Evolutionary conservation across 2,329 filamentous ascomycete species (phyloP), one percentile per base, ranked within the genome.

Genomic region (Parastagonospora nodorum): DNA sequence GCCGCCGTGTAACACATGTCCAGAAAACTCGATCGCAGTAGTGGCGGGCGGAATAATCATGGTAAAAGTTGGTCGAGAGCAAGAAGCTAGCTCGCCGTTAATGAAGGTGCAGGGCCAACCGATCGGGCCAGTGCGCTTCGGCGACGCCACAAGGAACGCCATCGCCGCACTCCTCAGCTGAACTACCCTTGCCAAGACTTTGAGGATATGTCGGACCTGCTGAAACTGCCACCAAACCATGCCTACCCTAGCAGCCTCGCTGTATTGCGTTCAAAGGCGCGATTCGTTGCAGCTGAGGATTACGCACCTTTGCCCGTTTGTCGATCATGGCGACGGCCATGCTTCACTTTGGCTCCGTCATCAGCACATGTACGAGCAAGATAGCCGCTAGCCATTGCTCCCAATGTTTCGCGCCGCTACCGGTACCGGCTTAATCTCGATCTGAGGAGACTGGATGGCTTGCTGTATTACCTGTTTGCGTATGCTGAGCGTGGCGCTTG

Each of bases 281-380:
- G 50, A 61, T 50, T 57, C 54, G 53, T 60, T 53, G 45, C 62
- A 73, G 70, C 70, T 73, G 70, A 73, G 64, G 58, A 55, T 55
- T 57, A 63, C 62, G 61, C 65, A 58, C 48, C 42, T 44, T 52
- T 55, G 53, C 54, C 59, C 45, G 45, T 42, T 38, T 55, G 57
- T 58, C 60, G 51, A 65, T 68, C 64, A 56, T 55, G 53, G 59
- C 51, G 59, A 58, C 51, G 49, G 48, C 38, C 54, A 55, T 49
- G 58, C 62, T 63, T 58, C 57, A 55, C 55, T 51, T 45, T 45
- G 44, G 46, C 42, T 50, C 58, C 48, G 41, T 54, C 57, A 52
- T 53, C 57, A 55, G 45, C 49, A 50, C 37, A 41, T 48, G 39
- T 36, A 42, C 39, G 45, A 42, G 38, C 32, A 48, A 27, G 32